These are phyloP conservation scores for Colletotrichum lupini DNA, from an alignment of 2,329 filamentous ascomycete species.

Conservation along the genomic window DNA sequence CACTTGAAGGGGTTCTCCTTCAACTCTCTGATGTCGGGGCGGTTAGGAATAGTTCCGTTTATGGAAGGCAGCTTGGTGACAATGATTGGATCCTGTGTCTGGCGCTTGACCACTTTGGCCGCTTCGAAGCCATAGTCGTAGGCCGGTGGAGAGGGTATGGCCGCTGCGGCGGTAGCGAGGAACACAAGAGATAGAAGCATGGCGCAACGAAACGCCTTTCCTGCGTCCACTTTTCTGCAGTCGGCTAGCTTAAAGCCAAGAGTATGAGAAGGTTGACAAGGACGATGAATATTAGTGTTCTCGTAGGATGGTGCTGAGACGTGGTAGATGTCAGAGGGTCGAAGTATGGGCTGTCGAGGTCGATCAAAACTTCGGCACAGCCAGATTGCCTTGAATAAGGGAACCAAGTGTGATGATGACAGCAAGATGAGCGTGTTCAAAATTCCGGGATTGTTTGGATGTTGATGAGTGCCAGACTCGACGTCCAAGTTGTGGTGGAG, in stretches of 20 bases:
- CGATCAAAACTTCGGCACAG: neutral
- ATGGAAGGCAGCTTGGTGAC: slow-evolving; percentile 54
- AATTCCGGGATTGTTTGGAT: neutral
- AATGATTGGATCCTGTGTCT: slow-evolving; percentile 51
- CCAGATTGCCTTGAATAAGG: neutral
- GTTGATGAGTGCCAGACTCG: neutral
- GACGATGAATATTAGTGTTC: neutral
- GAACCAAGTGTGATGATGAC: neutral
- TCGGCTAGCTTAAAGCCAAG: neutral
- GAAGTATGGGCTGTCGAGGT: neutral
- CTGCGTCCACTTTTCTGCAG: neutral
- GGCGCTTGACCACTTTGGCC: slow-evolving; percentile 52
- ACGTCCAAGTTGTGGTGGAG: neutral
- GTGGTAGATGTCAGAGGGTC: neutral
- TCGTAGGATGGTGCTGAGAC: neutral
- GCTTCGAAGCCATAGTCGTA: slow-evolving; percentile 66
- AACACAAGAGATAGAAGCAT: slow-evolving; percentile 3
- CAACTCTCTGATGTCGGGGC: slow-evolving; percentile 77
- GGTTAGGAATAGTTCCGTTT: slow-evolving; percentile 55
- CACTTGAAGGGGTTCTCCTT: slow-evolving; percentile 72
- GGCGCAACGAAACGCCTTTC: slow-evolving; percentile 9
- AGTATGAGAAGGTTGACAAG: neutral
- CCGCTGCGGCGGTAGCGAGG: neutral
- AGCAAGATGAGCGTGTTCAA: neutral
- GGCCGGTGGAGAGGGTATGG: slow-evolving; percentile 19